phyloP scores from a whole-genome alignment of 208 protist species.

The Trypanosoma theileri region DNA sequence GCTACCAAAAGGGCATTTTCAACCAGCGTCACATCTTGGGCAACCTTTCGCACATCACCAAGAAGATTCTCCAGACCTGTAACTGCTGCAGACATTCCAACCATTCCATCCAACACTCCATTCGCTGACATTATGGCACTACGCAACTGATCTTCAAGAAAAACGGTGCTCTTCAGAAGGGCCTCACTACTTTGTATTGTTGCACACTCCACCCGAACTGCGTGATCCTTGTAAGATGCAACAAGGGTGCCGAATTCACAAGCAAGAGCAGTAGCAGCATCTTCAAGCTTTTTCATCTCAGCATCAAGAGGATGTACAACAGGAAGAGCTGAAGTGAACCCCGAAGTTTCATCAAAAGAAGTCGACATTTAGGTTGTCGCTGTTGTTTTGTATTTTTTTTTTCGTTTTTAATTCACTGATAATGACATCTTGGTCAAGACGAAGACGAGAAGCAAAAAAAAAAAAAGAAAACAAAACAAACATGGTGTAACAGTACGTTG shows the following conservation, averaged over 20 bases:
- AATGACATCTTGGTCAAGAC: neutral
- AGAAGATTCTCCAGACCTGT: slow-evolving; percentile 16
- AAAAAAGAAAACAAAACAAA: neutral
- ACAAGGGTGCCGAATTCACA: slow-evolving; percentile 5
- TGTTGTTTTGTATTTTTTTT: neutral
- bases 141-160: slow-evolving; percentile 13
- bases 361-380: neutral
- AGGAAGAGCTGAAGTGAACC: neutral
- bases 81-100: neutral
- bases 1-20: neutral
- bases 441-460: neutral
- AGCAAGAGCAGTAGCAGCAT: neutral
- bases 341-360: neutral
- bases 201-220: neutral
- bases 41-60: slow-evolving; percentile 10
- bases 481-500: neutral
- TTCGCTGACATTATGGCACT: slow-evolving; percentile 10
- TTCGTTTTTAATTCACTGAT: neutral
- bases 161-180: slow-evolving; percentile 1
- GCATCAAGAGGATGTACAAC: neutral
- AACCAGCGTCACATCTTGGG: slow-evolving; percentile 14
- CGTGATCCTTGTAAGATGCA: slow-evolving; percentile 6
- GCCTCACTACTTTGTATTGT: slow-evolving; percentile 7
- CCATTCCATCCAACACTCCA: slow-evolving; percentile 4
- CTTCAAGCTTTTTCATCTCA: slow-evolving; percentile 4